Base-by-base conservation (phyloP, 1,284 basidiomycete genomes). In the Trametes sp. region DNA sequence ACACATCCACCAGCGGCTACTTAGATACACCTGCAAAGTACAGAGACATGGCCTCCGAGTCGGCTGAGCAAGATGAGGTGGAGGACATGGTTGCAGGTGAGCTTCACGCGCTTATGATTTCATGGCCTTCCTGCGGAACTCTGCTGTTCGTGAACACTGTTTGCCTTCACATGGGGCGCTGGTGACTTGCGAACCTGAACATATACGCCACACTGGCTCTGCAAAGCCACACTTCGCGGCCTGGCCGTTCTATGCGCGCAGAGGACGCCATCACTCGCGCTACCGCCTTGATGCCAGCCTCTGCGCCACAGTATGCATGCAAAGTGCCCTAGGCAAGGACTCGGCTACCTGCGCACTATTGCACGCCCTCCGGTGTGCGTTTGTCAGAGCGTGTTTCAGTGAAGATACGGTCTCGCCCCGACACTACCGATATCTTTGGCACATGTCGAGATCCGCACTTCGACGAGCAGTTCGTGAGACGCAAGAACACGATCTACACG, bases 11-110 rank as follows among this genome's bases (percentile, higher is more conserved):
- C 6, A 79, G 74, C 61, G 89, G 89, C 31, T 87, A 88, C 72
- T 81, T 90, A 45, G 85, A 89, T 71, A 86, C 87, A 1, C 86
- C 87, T 38, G 81, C 85, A 54, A 87, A 86, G 74, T 87, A 88
- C 70, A 78, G 82, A 67, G 81, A 85, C 38, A 82, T 85, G 71
- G 81, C 84, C 60, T 63, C 48, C 58, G 57, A 63, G 57, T 63
- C 46, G 60, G 61, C 64, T 31, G 65, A 73, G 46, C 73, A 75
- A 38, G 74, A 76, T 23, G 80, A 83, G 65, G 71, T 75, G 49
- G 81, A 82, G 60, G 80, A 82, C 66, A 78, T 81, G 75, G 78
- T 78, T 57, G 78, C 77, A 76, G 84, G 86, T 87, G 64, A 63
- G 84, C 78, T 53, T 33, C 23, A 41, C 24, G 14, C 46, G 21